These are phyloP conservation scores for Aethionema arabicum DNA, from an alignment of 345 rosid species.

Conservation along the genomic window DNA sequence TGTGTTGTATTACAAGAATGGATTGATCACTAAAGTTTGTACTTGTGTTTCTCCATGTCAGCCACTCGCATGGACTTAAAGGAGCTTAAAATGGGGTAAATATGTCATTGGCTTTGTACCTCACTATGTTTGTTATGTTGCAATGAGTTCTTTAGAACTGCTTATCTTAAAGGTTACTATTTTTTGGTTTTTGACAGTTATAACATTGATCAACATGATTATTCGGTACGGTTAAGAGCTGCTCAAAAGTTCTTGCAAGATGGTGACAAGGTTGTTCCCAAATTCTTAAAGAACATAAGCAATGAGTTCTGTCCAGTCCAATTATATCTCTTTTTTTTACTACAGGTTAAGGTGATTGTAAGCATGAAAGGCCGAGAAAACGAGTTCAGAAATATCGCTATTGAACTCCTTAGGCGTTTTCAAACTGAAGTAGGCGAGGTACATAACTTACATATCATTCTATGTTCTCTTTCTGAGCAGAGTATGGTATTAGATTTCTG, in stretches of 20 bases:
- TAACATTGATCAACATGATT: constrained; percentile 95
- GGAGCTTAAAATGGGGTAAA: constrained; percentile 94
- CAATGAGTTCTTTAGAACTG: not conserved
- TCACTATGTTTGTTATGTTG: constrained; percentile 3
- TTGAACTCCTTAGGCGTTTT: constrained; percentile 79
- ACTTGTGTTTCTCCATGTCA: constrained; percentile 35
- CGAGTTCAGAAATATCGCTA: constrained; percentile 82
- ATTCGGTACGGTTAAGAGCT: constrained; percentile 76
- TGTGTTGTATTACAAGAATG: constrained; percentile 9
- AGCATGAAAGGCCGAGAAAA: constrained; percentile 93
- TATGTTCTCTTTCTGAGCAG: not conserved
- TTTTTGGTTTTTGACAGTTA: constrained; percentile 47
- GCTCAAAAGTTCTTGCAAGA: constrained; percentile 82
- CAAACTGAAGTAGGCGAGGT: constrained; percentile 94
- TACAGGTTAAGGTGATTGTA: constrained; percentile 90
- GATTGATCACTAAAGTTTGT: constrained; percentile 30
- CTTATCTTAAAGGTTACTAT: constrained; percentile 1
- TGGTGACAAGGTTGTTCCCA: constrained; percentile 81
- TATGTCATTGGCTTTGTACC: not conserved
- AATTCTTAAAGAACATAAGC: constrained; percentile 4
- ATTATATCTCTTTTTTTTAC: constrained; percentile 11
- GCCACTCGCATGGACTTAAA: constrained; percentile 78
- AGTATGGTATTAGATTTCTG: not conserved
- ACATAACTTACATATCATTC: constrained; percentile 12
- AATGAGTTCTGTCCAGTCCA: not conserved